These are phyloP conservation scores for Ogataea trehalophila DNA, from an alignment of 805 yeast genomes.

Conservation along the genomic window DNA sequence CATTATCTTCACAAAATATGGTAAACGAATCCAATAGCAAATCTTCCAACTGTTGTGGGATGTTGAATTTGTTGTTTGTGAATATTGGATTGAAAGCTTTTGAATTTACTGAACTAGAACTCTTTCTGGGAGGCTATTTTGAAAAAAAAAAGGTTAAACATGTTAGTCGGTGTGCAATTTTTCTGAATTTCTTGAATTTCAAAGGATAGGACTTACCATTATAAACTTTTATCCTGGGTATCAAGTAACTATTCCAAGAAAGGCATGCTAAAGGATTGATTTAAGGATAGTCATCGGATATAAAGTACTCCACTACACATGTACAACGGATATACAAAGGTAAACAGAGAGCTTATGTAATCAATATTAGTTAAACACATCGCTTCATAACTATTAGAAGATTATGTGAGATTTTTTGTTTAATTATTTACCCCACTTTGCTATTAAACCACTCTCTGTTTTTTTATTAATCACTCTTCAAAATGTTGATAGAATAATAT, in stretches of 20 bases:
- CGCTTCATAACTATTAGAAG: neutral
- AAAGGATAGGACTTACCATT: neutral
- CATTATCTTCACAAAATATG: slow-evolving; percentile 31
- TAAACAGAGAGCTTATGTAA: too few species aligned
- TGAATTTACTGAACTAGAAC: neutral
- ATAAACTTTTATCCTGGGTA: neutral
- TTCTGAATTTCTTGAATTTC: neutral
- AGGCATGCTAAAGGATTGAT: too few species aligned
- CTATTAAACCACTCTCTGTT: too few species aligned
- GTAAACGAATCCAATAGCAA: slow-evolving; percentile 40
- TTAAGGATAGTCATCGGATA: too few species aligned
- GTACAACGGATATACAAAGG: too few species aligned
- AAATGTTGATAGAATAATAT: too few species aligned
- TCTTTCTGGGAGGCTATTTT: slow-evolving; percentile 2
- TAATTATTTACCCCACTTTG: neutral
- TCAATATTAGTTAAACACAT: neutral
- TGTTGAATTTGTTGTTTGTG: slow-evolving; percentile 17
- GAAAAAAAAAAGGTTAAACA: neutral
- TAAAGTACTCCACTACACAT: too few species aligned
- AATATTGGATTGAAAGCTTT: slow-evolving; percentile 17
- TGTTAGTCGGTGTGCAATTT: neutral
- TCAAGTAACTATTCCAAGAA: too few species aligned
- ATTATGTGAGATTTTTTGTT: neutral
- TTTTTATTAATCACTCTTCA: too few species aligned
- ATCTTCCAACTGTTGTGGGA: slow-evolving; percentile 42